Evolutionary conservation across 225 moss, liverwort and hornwort genomes (phyloP), one percentile per base, ranked within the genome.

Genomic region (Rhytidiadelphus loreus): DNA sequence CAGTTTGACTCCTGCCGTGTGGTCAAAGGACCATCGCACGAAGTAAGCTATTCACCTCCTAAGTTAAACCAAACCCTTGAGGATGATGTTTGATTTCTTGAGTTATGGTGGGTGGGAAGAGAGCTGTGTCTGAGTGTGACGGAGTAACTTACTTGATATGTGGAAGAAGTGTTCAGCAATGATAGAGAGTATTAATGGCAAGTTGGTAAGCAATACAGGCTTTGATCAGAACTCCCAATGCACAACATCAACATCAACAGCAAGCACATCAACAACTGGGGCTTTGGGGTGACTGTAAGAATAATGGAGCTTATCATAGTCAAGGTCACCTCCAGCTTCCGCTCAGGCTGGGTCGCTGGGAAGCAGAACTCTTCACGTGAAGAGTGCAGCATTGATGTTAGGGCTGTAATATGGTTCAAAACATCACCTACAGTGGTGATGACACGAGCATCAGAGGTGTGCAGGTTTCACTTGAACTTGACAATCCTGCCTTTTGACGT

Each of bases 381-480:
- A 77, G 55, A 55, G 24, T 55, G 55, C 55, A 37, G 55, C 77
- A 37, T 48, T 46, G 2, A 73, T 19, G 76, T 22, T 13, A 8
- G 2, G 8, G 33, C 22, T 33, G 13, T 1, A 13, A 10, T 4
- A 46, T 21, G 23, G 28, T 28, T 23, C 55, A 37, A 24, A 24
- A 6, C 55, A 24, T n/a, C 16, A 16, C 10, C n/a, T 77, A 25
- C 16, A 16, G 4, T 0, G 0, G 13, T 24, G 25, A n/a, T 16
- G 24, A 6, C 16, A 16, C 2, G 3, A 55, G 24, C 55, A 37
- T 9, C 15, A 55, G 37, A 55, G 77, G 16, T 37, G 55, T 3
- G 3, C 0, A 6, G 37, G 10, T 55, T 29, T 30, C 0, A 0
- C 32, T 76, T 6, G 14, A 76, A 14, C 14, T 8, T 52, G 52